Evolutionary conservation across 75 land plant genomes (phyloP).

Genomic region (Picea sitchensis): DNA sequence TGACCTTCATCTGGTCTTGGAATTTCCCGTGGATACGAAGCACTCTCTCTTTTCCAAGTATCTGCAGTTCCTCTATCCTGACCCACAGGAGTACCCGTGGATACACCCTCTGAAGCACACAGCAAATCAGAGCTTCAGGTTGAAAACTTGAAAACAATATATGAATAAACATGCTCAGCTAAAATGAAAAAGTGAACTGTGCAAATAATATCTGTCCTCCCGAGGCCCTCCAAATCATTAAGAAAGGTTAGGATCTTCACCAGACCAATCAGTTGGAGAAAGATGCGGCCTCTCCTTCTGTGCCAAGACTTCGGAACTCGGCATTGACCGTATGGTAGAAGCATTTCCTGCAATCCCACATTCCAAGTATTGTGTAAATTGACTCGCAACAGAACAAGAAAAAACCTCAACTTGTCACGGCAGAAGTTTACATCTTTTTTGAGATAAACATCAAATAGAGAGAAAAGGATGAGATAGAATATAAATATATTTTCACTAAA

Average conservation of each 20-base stretch:
- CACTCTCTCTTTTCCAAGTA: slow-evolving; percentile 30
- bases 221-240: background rate
- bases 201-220: background rate
- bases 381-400: background rate
- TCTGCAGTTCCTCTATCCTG: slow-evolving; percentile 12
- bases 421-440: background rate
- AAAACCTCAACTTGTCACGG: background rate
- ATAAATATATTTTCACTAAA: too few relatives aligned
- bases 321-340: slow-evolving; percentile 3
- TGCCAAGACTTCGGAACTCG: slow-evolving; percentile 5
- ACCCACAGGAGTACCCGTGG: background rate
- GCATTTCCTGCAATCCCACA: slow-evolving; percentile 7
- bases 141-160: background rate
- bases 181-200: background rate
- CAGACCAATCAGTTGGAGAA: slow-evolving; percentile 4
- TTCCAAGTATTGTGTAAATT: background rate
- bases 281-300: background rate
- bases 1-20: slow-evolving; percentile 19
- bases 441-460: background rate
- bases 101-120: slow-evolving; percentile 19
- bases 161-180: background rate
- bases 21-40: slow-evolving; percentile 17
- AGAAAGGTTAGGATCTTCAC: background rate
- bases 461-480: background rate
- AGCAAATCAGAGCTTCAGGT: background rate